Evolutionary conservation across 306 rosid species (phyloP).

Genomic region (Crotalaria pallida): DNA sequence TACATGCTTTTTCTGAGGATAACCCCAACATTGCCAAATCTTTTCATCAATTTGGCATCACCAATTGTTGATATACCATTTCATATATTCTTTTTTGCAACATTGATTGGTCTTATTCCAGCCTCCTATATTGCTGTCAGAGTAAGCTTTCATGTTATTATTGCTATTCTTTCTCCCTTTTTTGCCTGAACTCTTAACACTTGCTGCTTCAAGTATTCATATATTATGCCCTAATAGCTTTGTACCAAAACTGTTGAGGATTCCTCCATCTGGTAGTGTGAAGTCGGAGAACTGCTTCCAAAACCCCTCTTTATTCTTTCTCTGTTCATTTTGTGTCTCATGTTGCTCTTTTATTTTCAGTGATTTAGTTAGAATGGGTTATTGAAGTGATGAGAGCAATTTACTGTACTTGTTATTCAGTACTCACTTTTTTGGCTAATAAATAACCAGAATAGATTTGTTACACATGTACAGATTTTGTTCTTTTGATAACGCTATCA

Average conservation of each 20-base stretch:
- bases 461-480: neutral
- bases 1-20: constrained; percentile 96
- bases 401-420: neutral
- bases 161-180: neutral
- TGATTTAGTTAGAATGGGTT: neutral
- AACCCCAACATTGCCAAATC: constrained; percentile 94
- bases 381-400: neutral
- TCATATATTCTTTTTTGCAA: constrained; percentile 86
- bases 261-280: neutral
- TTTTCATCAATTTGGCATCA: constrained; percentile 96
- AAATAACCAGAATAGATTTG: neutral
- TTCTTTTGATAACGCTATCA: too few relatives aligned
- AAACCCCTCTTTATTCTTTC: neutral
- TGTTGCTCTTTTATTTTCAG: neutral
- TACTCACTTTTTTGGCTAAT: neutral
- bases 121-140: constrained; percentile 87
- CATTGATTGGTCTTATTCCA: constrained; percentile 83
- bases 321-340: neutral
- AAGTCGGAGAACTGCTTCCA: too few relatives aligned
- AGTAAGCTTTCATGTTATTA: constrained; percentile 42
- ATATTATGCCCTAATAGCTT: neutral
- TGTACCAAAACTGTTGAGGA: neutral
- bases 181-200: neutral
- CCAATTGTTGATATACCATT: constrained; percentile 94
- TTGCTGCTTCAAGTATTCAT: neutral